Conservation (phyloP, 2,329 filamentous ascomycete species). For the Ophiosphaerella herpotricha region DNA sequence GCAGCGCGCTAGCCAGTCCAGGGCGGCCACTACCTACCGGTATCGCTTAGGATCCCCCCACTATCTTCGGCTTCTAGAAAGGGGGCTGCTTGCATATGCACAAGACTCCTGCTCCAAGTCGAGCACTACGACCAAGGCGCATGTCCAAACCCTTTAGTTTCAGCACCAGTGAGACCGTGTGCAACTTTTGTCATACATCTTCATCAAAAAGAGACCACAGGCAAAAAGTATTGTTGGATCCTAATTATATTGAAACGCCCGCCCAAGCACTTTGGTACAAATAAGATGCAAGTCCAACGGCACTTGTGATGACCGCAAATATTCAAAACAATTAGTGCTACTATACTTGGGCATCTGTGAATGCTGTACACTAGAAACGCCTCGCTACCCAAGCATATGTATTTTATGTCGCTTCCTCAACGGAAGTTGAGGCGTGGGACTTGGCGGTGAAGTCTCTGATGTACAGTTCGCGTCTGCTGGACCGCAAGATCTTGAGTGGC, state of each 20-base stretch:
- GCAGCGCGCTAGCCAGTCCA: neutral
- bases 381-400: constrained; percentile 3
- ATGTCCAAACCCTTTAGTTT: no score
- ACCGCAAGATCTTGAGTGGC: neutral
- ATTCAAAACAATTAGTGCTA: neutral
- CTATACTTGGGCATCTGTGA: neutral
- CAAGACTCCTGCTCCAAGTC: no score
- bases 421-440: neutral
- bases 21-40: neutral
- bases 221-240: no score
- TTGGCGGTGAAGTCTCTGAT: neutral
- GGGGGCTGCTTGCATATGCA: neutral
- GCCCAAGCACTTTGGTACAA: no score
- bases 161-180: no score
- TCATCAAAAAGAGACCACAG: no score
- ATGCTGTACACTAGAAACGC: neutral
- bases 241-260: no score
- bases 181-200: no score
- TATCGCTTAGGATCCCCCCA: neutral
- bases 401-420: constrained; percentile 1
- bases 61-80: neutral
- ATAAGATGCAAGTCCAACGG: neutral
- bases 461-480: neutral
- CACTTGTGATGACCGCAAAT: neutral
- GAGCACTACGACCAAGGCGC: no score